Percentiles rank a stretch among this genome's conserved stretches.
These are phyloP conservation scores for Lactarius evosmus DNA, from an alignment of 768 basidiomycete species.

Conservation along the genomic window DNA sequence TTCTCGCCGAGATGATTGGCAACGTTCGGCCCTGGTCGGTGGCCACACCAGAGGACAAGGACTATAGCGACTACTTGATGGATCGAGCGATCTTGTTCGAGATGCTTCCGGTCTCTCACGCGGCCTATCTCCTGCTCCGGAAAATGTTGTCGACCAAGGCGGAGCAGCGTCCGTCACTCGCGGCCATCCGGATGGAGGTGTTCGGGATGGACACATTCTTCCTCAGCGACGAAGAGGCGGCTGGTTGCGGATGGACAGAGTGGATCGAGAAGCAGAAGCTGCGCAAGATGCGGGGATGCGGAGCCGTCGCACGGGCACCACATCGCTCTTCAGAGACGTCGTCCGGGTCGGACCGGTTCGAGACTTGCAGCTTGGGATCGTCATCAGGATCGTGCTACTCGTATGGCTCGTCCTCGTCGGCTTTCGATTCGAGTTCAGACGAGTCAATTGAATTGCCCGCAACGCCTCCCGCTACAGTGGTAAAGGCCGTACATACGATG, in stretches of 20 bases:
- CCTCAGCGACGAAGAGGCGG: slow-evolving; percentile 45
- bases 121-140: slow-evolving; percentile 44
- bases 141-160: slow-evolving; percentile 65
- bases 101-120: slow-evolving; percentile 33
- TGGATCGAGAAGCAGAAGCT: neutral
- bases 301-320: neutral
- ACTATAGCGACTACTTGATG: neutral
- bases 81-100: slow-evolving; percentile 3
- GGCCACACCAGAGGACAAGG: slow-evolving; percentile 5
- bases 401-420: neutral
- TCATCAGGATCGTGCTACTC: slow-evolving; percentile 1
- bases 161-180: slow-evolving; percentile 53
- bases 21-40: slow-evolving; percentile 1
- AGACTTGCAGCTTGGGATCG: neutral
- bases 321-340: neutral
- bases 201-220: slow-evolving; percentile 58
- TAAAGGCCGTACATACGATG: neutral
- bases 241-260: neutral
- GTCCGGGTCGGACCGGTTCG: neutral
- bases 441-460: neutral
- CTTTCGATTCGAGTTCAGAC: slow-evolving; percentile 9
- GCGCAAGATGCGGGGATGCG: neutral
- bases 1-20: slow-evolving; percentile 19
- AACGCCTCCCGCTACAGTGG: slow-evolving; percentile 14
- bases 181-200: slow-evolving; percentile 56